Evolutionary conservation across 1,284 basidiomycete genomes (phyloP), one percentile per base, ranked within the genome.

Genomic region (Clitocybe nebularis): DNA sequence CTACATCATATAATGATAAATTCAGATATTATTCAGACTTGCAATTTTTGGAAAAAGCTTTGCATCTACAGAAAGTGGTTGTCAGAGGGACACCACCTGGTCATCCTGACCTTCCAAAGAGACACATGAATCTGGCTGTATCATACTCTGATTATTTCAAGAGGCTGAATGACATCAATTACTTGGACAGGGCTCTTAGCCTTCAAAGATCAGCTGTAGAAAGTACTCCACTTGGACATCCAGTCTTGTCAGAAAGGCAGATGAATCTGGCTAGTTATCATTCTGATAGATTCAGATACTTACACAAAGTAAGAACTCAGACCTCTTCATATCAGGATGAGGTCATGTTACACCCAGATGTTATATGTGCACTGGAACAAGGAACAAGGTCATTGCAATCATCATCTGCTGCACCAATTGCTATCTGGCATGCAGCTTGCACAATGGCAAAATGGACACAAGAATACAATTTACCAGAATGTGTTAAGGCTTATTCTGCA

Each of bases 21-120:
- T 46, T 38, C 21, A 20, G 35, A 16, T 28, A 26, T 21, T 13
- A 33, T 34, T 25, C 21, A 3, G 30, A 43, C 5, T 3, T 43
- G 10, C n/a, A 14, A 7, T 39, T 37, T 26, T 19, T 42, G 5
- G 36, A 44, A 19, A 17, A 22, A n/a, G 36, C 40, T 14, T 6
- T 38, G 23, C 7, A 14, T 8, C 11, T 5, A 6, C 13, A 4
- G 3, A 3, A 7, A 11, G 9, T 2, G 19, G 29, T 17, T 32
- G 13, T 14, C 3, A 3, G 3, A 8, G 13, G 7, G 19, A 29
- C 26, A 29, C 8, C 26, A n/a, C 14, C 26, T 29, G 26, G 14
- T 10, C 26, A 29, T 29, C 4, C 26, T n/a, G 14, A 29, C 14
- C 26, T 29, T 29, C 26, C 26, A 29, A n/a, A 29, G 11, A 4